Percentiles rank a stretch among this genome's conserved stretches.
phyloP scores from a whole-genome alignment of 768 basidiomycete species.

The Sutorius australiensis region DNA sequence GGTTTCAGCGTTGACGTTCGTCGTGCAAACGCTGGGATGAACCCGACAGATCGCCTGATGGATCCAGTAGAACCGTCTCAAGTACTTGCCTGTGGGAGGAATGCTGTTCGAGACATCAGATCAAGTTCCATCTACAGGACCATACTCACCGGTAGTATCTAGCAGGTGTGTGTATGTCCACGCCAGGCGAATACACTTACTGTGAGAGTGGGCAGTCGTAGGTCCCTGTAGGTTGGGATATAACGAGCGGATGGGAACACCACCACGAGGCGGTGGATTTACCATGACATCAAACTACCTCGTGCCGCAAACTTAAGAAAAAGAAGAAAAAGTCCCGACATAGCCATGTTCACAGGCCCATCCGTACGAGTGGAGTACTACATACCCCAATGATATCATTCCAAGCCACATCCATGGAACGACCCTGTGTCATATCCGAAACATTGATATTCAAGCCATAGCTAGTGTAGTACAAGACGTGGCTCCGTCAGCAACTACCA shows the following conservation, averaged over 20 bases:
- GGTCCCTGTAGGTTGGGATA: slow-evolving; percentile 2
- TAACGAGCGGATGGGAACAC: not conserved
- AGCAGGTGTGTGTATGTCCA: not conserved
- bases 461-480: slow-evolving; percentile 17
- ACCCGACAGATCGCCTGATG: not conserved
- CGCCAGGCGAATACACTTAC: not conserved
- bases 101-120: not conserved
- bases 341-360: not conserved
- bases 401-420: not conserved
- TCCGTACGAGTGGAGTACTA: slow-evolving; percentile 10
- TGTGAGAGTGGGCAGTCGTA: not conserved
- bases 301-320: not conserved
- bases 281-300: slow-evolving; percentile 8
- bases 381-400: slow-evolving; percentile 13
- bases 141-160: not conserved
- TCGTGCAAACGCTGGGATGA: too few species aligned
- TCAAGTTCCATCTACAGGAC: too few species aligned
- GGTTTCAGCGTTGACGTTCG: not conserved
- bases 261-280: not conserved
- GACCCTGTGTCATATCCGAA: too few species aligned
- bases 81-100: too few species aligned
- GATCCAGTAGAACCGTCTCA: not conserved
- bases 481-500: slow-evolving; percentile 4
- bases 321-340: not conserved
- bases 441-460: slow-evolving; percentile 8